Conservation (phyloP, 306 rosid genomes). For the Mucuna pruriens region DNA sequence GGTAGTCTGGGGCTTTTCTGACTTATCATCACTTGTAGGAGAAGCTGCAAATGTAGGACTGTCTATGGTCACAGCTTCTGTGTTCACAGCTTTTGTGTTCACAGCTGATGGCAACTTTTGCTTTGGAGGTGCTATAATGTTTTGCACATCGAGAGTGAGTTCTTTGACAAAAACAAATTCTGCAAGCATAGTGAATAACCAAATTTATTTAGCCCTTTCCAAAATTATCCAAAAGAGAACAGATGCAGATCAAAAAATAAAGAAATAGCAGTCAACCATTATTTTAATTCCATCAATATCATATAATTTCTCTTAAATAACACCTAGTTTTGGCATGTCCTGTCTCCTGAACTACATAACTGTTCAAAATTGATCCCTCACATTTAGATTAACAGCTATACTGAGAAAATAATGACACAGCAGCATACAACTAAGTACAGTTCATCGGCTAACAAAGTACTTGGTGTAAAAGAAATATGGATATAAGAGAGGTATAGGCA, state of each 20-base stretch:
- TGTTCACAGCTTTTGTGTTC: conserved; percentile 39
- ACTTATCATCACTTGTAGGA: conserved; percentile 55
- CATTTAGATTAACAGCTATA: conserved; percentile 20
- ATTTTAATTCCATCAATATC: conserved; percentile 16
- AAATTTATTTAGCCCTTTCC: conserved; percentile 3
- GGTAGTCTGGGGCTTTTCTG: conserved; percentile 55
- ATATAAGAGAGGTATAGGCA: neutral
- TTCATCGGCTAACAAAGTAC: neutral
- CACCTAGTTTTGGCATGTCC: conserved; percentile 7
- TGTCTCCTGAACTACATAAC: conserved; percentile 23
- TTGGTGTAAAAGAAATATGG: neutral
- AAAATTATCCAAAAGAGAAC: neutral
- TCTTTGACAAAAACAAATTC: conserved; percentile 87
- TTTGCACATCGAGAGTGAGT: conserved; percentile 86
- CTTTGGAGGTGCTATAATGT: conserved; percentile 72
- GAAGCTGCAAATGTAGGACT: conserved; percentile 62
- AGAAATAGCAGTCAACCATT: conserved; percentile 10
- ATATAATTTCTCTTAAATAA: conserved; percentile 24
- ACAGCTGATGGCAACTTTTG: conserved; percentile 54
- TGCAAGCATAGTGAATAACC: conserved; percentile 50
- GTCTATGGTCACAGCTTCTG: conserved; percentile 45
- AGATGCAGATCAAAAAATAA: conserved; percentile 28
- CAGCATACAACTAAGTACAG: neutral
- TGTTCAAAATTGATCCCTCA: conserved; percentile 28
- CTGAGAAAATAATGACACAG: conserved; percentile 13